Evolutionary conservation across 164 flowering plant species (phyloP).

Genomic region (Houttuynia cordata): DNA sequence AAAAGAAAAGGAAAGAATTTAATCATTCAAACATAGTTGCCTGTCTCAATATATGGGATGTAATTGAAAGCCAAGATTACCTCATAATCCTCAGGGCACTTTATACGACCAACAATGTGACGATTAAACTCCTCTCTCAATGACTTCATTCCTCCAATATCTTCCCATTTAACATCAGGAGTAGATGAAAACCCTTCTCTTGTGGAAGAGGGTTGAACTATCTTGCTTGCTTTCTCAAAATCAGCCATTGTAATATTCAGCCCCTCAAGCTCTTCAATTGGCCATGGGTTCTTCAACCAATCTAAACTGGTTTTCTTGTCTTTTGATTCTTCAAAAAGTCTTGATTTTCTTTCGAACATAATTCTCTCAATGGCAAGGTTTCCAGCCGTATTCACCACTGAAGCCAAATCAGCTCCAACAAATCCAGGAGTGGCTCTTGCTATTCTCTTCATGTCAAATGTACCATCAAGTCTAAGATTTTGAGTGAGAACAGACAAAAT

Average conservation of each 20-base stretch:
- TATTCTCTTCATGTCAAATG: constrained; percentile 53
- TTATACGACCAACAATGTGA: constrained; percentile 54
- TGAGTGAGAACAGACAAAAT: constrained; percentile 60
- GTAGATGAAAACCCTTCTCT: constrained; percentile 90
- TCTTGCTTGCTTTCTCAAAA: constrained; percentile 81
- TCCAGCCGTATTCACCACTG: constrained; percentile 70
- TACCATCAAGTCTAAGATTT: constrained; percentile 54
- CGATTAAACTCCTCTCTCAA: constrained; percentile 61
- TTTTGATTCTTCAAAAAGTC: constrained; percentile 16
- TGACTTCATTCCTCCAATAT: constrained; percentile 77
- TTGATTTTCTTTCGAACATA: constrained; percentile 34
- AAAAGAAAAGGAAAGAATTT: neutral
- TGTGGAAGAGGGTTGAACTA: constrained; percentile 74
- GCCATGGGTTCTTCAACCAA: constrained; percentile 63
- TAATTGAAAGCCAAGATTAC: constrained; percentile 20
- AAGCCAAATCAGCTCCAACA: constrained; percentile 86
- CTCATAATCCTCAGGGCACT: constrained; percentile 52
- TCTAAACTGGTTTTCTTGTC: constrained; percentile 21
- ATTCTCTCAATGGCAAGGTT: constrained; percentile 70
- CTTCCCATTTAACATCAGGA: constrained; percentile 89
- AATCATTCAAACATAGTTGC: neutral
- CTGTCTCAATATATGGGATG: neutral
- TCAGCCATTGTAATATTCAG: constrained; percentile 73
- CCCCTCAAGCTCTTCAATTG: constrained; percentile 56
- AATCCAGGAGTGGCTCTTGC: constrained; percentile 83